A percentile compares a stretch with the other conserved stretches of the same genome.
phyloP scores from a whole-genome alignment of 2,329 filamentous ascomycete species.

The Nigrograna mackinnonii region DNA sequence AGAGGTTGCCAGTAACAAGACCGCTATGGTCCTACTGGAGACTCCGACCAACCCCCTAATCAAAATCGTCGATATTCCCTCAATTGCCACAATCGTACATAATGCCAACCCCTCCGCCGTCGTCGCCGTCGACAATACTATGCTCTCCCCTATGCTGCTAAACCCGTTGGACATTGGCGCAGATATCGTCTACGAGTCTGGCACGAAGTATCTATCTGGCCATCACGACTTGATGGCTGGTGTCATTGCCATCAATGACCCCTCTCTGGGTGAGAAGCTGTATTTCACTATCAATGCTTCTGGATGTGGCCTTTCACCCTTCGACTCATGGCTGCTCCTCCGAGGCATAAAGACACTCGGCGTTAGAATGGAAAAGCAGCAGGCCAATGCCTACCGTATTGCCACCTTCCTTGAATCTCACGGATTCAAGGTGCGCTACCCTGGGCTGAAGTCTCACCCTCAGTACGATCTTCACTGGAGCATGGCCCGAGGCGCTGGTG shows the following conservation, averaged over 20 bases:
- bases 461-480: slow-evolving; percentile 97
- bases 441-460: slow-evolving; percentile 89
- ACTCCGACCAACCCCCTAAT: slow-evolving; percentile 97
- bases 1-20: slow-evolving; percentile 74
- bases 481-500: slow-evolving; percentile 91
- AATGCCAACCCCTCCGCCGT: slow-evolving; percentile 76
- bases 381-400: slow-evolving; percentile 86
- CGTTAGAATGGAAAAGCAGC: slow-evolving; percentile 98
- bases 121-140: slow-evolving; percentile 96
- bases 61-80: slow-evolving; percentile 91
- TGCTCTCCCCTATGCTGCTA: slow-evolving; percentile 92
- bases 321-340: slow-evolving; percentile 95
- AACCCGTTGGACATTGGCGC: slow-evolving; percentile 94
- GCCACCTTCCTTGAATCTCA: slow-evolving; percentile 88
- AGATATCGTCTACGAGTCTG: slow-evolving; percentile 95
- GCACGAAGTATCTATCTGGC: slow-evolving; percentile 96
- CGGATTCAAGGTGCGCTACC: slow-evolving; percentile 94
- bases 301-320: slow-evolving; percentile 90
- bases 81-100: slow-evolving; percentile 77
- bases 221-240: slow-evolving; percentile 99
- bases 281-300: slow-evolving; percentile 98
- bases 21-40: slow-evolving; percentile 92
- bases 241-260: slow-evolving; percentile 88
- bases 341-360: slow-evolving; percentile 94
- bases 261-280: slow-evolving; percentile 79